These are phyloP conservation scores for Leccinum uliginosum DNA, from an alignment of 768 basidiomycete genomes.

Conservation along the genomic window DNA sequence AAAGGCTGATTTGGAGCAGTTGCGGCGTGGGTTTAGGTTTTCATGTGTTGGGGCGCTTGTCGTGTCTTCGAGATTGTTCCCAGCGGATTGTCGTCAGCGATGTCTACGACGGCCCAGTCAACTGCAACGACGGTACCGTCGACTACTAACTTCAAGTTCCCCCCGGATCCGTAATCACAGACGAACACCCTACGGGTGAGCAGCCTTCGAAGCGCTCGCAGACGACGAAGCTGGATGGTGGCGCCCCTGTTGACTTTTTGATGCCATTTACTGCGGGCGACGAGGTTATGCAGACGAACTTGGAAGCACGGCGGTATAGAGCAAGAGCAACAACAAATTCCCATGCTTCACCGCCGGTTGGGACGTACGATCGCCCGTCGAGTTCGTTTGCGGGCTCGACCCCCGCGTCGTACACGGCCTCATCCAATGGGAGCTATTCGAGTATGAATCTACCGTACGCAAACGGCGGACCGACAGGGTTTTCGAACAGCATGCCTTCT, in stretches of 20 bases:
- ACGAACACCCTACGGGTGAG: conserved; percentile 6
- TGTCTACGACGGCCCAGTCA: neutral
- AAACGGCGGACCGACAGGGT: conserved; percentile 13
- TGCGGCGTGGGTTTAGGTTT: conserved; percentile 35
- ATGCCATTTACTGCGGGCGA: conserved; percentile 20
- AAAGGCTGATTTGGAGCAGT: conserved; percentile 31
- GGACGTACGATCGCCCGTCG: conserved; percentile 23
- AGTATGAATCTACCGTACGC: conserved; percentile 25
- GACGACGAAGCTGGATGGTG: conserved; percentile 12
- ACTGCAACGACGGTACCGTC: neutral
- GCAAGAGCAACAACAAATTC: conserved; percentile 4
- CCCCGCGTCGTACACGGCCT: conserved; percentile 20
- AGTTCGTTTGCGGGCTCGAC: conserved; percentile 19
- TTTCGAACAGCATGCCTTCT: conserved; percentile 12
- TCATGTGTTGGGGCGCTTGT: conserved; percentile 40
- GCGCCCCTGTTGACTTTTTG: conserved; percentile 19
- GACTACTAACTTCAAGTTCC: neutral
- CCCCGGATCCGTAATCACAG: conserved; percentile 1
- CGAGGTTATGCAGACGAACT: conserved; percentile 10
- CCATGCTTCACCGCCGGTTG: conserved; percentile 1
- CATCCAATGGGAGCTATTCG: conserved; percentile 24
- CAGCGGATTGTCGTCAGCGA: too few species aligned
- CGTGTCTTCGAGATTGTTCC: conserved; percentile 11
- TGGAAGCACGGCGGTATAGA: conserved; percentile 11
- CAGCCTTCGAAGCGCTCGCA: conserved; percentile 11